Evolutionary conservation across 1,284 basidiomycete species (phyloP).

Genomic region (Pholiota adiposa): DNA sequence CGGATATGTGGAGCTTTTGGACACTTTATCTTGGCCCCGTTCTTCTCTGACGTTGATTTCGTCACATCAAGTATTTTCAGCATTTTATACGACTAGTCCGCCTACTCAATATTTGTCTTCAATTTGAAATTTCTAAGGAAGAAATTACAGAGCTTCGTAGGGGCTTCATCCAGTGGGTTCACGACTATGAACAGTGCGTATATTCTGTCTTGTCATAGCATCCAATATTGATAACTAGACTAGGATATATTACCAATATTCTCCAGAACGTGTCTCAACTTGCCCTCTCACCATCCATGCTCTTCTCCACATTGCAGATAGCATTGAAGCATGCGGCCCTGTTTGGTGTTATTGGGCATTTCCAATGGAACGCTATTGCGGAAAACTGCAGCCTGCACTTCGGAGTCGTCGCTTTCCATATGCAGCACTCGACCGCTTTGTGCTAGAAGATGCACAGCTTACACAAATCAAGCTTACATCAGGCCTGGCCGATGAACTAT

Average conservation of each 20-base stretch:
- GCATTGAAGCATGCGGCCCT: constrained; percentile 38
- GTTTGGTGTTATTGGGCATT: constrained; percentile 51
- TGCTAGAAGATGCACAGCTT: constrained; percentile 31
- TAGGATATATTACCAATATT: constrained; percentile 45
- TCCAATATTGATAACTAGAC: neutral
- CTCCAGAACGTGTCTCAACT: constrained; percentile 29
- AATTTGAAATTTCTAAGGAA: constrained; percentile 37
- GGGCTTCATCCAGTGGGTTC: constrained; percentile 45
- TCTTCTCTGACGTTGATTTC: constrained; percentile 24
- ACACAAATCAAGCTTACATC: constrained; percentile 31
- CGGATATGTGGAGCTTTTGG: constrained; percentile 34
- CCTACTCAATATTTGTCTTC: constrained; percentile 42
- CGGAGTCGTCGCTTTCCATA: constrained; percentile 33
- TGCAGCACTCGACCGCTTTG: constrained; percentile 30
- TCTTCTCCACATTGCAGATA: constrained; percentile 41
- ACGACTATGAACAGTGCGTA: constrained; percentile 37
- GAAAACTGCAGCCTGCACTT: constrained; percentile 28
- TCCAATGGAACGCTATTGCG: constrained; percentile 40
- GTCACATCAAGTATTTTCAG: constrained; percentile 35
- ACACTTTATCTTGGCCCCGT: constrained; percentile 14
- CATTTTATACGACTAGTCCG: constrained; percentile 45
- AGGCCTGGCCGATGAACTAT: constrained; percentile 1
- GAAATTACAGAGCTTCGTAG: constrained; percentile 35
- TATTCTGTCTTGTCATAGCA: neutral
- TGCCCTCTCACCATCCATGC: constrained; percentile 45